Percentiles rank a stretch among this genome's conserved stretches.
phyloP scores from a whole-genome alignment of 1,139 yeast genomes.

The Pichia sp. region DNA sequence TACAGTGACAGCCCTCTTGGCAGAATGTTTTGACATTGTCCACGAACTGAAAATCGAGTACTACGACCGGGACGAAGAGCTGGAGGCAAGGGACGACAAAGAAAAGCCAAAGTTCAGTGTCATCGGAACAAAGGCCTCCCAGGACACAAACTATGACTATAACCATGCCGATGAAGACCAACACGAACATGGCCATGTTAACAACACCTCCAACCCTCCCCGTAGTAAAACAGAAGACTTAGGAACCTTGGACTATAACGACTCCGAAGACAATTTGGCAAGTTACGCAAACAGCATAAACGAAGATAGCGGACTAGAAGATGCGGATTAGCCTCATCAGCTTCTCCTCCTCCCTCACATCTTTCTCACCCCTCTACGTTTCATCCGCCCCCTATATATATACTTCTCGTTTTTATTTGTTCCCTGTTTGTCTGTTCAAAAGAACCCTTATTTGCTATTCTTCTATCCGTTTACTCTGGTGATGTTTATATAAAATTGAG shows the following conservation, averaged over 20 bases:
- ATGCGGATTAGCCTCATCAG: background rate
- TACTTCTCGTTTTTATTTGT: background rate
- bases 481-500: background rate
- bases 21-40: slow-evolving; percentile 90
- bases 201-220: background rate
- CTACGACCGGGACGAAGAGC: slow-evolving; percentile 47
- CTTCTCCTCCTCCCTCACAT: background rate
- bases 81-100: slow-evolving; percentile 22
- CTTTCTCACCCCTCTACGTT: background rate
- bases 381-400: background rate
- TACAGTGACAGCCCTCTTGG: slow-evolving; percentile 78
- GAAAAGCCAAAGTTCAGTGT: slow-evolving; percentile 22
- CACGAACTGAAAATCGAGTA: slow-evolving; percentile 87
- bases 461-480: background rate
- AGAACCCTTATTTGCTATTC: background rate
- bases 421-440: background rate
- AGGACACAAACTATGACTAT: slow-evolving; percentile 32
- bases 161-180: slow-evolving; percentile 25
- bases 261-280: slow-evolving; percentile 26
- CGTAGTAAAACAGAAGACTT: slow-evolving; percentile 13
- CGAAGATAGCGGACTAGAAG: slow-evolving; percentile 23
- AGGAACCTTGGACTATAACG: slow-evolving; percentile 24
- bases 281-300: slow-evolving; percentile 27
- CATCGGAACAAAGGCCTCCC: slow-evolving; percentile 31
- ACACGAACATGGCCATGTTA: background rate